Percentiles rank a stretch among this genome's conserved stretches.
phyloP scores from a whole-genome alignment of 106 monocot genomes.

The Acanthochlamys bracteata region DNA sequence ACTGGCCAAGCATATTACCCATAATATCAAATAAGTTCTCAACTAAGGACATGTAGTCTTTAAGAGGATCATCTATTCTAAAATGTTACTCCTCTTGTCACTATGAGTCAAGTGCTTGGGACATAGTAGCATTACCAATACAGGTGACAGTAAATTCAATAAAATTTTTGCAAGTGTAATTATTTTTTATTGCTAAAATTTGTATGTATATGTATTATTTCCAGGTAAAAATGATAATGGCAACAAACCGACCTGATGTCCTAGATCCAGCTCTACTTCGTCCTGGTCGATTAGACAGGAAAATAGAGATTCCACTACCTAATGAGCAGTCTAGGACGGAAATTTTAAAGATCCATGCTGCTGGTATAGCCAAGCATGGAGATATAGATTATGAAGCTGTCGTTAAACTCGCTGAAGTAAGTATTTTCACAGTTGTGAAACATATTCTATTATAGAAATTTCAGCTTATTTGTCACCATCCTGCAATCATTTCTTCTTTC shows the following conservation, averaged over 20 bases:
- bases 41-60: too few species aligned
- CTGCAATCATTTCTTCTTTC: neutral
- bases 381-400: constrained; percentile 95
- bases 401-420: constrained; percentile 86
- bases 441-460: neutral
- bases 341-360: constrained; percentile 93
- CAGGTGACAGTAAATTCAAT: neutral
- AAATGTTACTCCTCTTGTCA: too few species aligned
- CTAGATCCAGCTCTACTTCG: constrained; percentile 91
- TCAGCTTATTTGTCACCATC: neutral
- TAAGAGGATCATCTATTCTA: too few species aligned
- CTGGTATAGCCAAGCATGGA: constrained; percentile 91
- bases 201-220: neutral
- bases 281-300: constrained; percentile 83
- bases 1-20: too few species aligned
- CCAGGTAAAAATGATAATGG: constrained; percentile 99
- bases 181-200: neutral
- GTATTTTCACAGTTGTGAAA: neutral
- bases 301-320: constrained; percentile 94
- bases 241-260: constrained; percentile 94
- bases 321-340: constrained; percentile 96
- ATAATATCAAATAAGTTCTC: too few species aligned
- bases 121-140: too few species aligned
- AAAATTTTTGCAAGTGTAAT: neutral
- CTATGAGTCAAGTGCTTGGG: too few species aligned